phyloP scores from a whole-genome alignment of 345 rosid genomes.

The Eucalyptus shirleyi region DNA sequence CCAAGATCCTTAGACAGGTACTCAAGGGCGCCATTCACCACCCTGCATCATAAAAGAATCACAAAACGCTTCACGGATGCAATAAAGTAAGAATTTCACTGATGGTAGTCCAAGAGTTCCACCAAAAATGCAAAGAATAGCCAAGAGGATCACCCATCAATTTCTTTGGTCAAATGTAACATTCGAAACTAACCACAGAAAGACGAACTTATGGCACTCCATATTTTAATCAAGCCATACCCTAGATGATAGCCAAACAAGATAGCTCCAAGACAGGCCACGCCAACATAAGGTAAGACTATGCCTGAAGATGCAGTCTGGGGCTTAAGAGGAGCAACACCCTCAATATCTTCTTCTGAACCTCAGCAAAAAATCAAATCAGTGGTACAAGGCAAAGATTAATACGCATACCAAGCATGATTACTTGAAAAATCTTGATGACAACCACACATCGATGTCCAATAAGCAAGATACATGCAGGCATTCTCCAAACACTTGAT shows the following conservation, averaged over 20 bases:
- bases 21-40: slow-evolving; percentile 94
- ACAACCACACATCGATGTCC: not conserved
- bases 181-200: not conserved
- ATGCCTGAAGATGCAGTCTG: slow-evolving; percentile 51
- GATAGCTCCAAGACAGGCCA: slow-evolving; percentile 95
- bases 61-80: not conserved
- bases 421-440: not conserved
- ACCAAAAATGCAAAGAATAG: not conserved
- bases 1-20: slow-evolving; percentile 96
- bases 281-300: slow-evolving; percentile 80
- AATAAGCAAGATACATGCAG: not conserved
- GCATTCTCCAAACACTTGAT: not conserved
- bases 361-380: not conserved
- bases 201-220: not conserved
- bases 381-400: not conserved
- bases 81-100: not conserved
- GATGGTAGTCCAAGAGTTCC: not conserved
- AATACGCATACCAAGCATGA: not conserved
- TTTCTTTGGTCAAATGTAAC: not conserved
- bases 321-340: slow-evolving; percentile 28
- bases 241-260: slow-evolving; percentile 96
- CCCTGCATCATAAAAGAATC: slow-evolving; percentile 28
- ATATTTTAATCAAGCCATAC: slow-evolving; percentile 20
- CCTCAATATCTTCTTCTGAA: slow-evolving; percentile 67
- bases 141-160: not conserved